Evolutionary conservation across 73 alveolate genomes (phyloP), one percentile per base, ranked within the genome.

Genomic region (Uronychia setigera): DNA sequence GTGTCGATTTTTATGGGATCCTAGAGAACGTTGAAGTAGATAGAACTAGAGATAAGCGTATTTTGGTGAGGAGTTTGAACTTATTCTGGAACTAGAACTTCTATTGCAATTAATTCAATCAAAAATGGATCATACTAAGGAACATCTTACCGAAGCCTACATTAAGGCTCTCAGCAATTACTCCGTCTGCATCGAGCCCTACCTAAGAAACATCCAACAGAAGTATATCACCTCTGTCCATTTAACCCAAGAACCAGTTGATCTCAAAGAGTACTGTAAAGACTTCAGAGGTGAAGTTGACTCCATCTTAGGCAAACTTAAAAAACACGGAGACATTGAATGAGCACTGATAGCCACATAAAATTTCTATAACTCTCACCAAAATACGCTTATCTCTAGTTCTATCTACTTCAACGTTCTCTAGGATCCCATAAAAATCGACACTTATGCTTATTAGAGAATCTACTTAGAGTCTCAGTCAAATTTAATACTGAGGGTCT

Each of bases 131-230:
- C 19, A 46, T 19, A 46, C 67, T 11, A 46, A 46, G 59, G 76
- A 31, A 78, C 58, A 28, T 28, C 30, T 60, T 31, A 76, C 33
- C 27, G 86, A 85, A 27, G 32, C 32, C 82, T 85, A 33, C 81
- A 46, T 85, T 33, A 27, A 32, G 46, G 32, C 58, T 58, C 78
- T 85, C 35, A n/a, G 34, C 74, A 58, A 85, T 86, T 85, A 85
- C 91, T 85, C 91, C 14, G n/a, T 19, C 35, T 85, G 91, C 77
- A 77, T 85, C 28, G 26, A 33, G 85, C 91, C 91, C 1, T 85
- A 77, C 83, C 81, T 85, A 1, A 76, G 86, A 59, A 35, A 76
- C 60, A 77, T 85, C 28, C 86, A 85, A 32, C 74, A 85, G 86
- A 85, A 85, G 60, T 85, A 85, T 33, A 33, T 33, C 75, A 46